Evolutionary conservation across 1,284 basidiomycete genomes (phyloP).

Genomic region (Stereum hirsutum): DNA sequence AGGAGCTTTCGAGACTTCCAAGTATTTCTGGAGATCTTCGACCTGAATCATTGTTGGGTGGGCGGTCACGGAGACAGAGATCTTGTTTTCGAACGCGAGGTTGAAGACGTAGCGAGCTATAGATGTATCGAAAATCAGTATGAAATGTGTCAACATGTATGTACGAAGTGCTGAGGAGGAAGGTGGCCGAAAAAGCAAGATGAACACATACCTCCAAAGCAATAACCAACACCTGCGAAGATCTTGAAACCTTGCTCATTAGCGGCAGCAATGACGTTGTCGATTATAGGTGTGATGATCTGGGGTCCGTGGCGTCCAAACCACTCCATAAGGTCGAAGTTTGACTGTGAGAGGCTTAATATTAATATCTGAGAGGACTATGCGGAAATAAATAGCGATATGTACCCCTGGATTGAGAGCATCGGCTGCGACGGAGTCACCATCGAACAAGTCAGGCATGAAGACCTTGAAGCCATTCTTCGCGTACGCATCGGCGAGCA

Average conservation of each 20-base stretch:
- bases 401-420: too few species aligned
- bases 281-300: slow-evolving; percentile 39
- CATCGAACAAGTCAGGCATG: slow-evolving; percentile 50
- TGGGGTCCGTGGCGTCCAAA: slow-evolving; percentile 33
- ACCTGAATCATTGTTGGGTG: slow-evolving; percentile 65
- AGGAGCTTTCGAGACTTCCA: slow-evolving; percentile 35
- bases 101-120: slow-evolving; percentile 54
- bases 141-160: too few species aligned
- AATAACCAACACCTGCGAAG: slow-evolving; percentile 60
- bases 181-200: too few species aligned
- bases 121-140: too few species aligned
- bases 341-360: slow-evolving; percentile 7
- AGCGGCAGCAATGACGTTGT: slow-evolving; percentile 49
- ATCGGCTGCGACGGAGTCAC: slow-evolving; percentile 40
- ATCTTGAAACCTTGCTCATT: slow-evolving; percentile 47
- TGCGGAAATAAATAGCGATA: too few species aligned
- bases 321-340: slow-evolving; percentile 42
- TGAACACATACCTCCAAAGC: slow-evolving; percentile 59
- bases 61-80: slow-evolving; percentile 42
- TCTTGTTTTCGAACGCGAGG: slow-evolving; percentile 51
- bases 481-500: slow-evolving; percentile 67
- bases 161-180: too few species aligned
- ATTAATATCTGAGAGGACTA: too few species aligned
- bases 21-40: slow-evolving; percentile 53
- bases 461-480: slow-evolving; percentile 61